Conservation (phyloP, 306 rosid species). For the Cicer cuneatum region DNA sequence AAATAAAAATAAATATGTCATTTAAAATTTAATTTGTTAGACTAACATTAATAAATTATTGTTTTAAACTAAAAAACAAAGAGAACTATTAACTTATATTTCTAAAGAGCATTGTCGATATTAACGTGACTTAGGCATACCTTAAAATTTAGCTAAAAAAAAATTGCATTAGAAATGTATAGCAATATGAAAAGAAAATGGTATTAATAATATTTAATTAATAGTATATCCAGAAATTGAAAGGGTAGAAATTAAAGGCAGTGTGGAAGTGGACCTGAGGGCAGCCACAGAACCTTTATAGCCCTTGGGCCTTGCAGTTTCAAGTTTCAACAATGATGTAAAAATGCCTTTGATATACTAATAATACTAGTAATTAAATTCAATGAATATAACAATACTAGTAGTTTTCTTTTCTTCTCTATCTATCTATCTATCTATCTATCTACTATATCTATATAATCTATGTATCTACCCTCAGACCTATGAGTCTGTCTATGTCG, state of each 20-base stretch:
- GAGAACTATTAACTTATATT: no score
- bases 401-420: constrained; percentile 25
- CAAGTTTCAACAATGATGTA: constrained; percentile 48
- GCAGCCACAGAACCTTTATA: constrained; percentile 33
- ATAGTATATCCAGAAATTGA: background rate
- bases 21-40: no score
- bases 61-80: no score
- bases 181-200: no score
- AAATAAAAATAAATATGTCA: no score
- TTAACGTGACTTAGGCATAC: no score
- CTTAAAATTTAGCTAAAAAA: no score
- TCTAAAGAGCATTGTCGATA: no score
- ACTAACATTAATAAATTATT: no score
- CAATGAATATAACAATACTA: constrained; percentile 37
- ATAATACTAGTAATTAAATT: background rate
- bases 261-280: constrained; percentile 38
- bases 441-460: no score
- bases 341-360: constrained; percentile 47
- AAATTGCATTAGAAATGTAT: no score
- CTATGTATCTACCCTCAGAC: constrained; percentile 48
- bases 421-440: constrained; percentile 23
- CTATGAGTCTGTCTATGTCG: constrained; percentile 49
- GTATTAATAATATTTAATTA: background rate
- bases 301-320: constrained; percentile 40
- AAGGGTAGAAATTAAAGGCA: constrained; percentile 39